Percentiles rank a stretch among this genome's conserved stretches.
phyloP scores from a whole-genome alignment of 2,329 filamentous ascomycete genomes.

The Fusarium stilboides region DNA sequence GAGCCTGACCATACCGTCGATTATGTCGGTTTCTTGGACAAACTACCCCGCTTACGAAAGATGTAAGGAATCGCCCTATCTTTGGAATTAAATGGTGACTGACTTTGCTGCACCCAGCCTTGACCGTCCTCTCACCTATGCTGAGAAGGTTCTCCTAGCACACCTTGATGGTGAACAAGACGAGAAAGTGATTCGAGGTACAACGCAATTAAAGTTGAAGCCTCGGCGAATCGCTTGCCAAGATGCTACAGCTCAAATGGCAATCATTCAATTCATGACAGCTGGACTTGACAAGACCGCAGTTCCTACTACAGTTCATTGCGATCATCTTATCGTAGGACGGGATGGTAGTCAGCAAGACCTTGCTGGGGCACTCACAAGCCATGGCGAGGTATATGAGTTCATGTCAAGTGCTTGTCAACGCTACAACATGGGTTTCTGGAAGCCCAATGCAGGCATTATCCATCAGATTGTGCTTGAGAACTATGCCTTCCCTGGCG shows the following conservation, averaged over 20 bases:
- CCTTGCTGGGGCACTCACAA: slow-evolving; percentile 84
- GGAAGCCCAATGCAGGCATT: slow-evolving; percentile 92
- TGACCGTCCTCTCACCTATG: slow-evolving; percentile 92
- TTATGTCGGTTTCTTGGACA: slow-evolving; percentile 9
- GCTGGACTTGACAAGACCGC: slow-evolving; percentile 90
- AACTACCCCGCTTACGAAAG: not conserved
- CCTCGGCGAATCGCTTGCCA: slow-evolving; percentile 99
- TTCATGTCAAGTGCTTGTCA: slow-evolving; percentile 93
- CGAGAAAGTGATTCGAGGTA: slow-evolving; percentile 75
- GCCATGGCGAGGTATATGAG: slow-evolving; percentile 97
- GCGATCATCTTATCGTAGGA: slow-evolving; percentile 98
- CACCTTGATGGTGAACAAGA: slow-evolving; percentile 86
- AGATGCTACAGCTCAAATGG: slow-evolving; percentile 99
- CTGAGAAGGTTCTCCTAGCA: slow-evolving; percentile 87
- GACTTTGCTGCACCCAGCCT: slow-evolving; percentile 59
- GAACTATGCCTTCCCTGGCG: slow-evolving; percentile 95
- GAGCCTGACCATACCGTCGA: slow-evolving; percentile 20
- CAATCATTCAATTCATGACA: slow-evolving; percentile 97
- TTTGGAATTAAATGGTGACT: not conserved
- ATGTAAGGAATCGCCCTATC: not conserved
- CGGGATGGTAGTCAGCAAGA: slow-evolving; percentile 92
- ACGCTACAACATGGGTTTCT: slow-evolving; percentile 95
- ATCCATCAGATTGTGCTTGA: slow-evolving; percentile 99
- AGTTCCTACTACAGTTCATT: slow-evolving; percentile 97
- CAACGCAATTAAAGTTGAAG: slow-evolving; percentile 94